Conservation (phyloP, 2,329 filamentous ascomycete species). For the Rhynchosporium secalis region DNA sequence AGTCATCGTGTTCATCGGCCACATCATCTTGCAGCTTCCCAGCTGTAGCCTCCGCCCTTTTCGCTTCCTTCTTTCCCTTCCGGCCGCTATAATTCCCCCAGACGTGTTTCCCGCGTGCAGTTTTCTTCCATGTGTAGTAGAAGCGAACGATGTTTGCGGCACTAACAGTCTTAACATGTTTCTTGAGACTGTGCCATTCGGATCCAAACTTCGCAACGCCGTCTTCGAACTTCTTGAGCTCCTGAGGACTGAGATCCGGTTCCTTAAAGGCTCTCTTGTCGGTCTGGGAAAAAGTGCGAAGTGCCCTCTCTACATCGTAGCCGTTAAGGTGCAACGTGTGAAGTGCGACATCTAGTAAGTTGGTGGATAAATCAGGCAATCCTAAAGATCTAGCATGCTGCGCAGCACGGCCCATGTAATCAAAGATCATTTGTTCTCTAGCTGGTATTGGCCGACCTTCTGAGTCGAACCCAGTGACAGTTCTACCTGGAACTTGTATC, state of each 20-base stretch:
- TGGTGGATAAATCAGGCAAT: slow-evolving; percentile 76
- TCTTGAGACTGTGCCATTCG: slow-evolving; percentile 78
- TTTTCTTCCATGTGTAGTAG: slow-evolving; percentile 99
- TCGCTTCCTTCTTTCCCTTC: slow-evolving; percentile 86
- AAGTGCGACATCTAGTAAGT: slow-evolving; percentile 82
- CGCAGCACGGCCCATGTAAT: slow-evolving; percentile 65
- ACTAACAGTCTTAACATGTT: slow-evolving; percentile 80
- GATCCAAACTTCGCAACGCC: slow-evolving; percentile 88
- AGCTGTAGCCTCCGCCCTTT: slow-evolving; percentile 67
- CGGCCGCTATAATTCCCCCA: slow-evolving; percentile 88
- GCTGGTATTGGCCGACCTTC: slow-evolving; percentile 38
- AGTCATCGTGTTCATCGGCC: slow-evolving; percentile 90
- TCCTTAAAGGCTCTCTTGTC: slow-evolving; percentile 78
- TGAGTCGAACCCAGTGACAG: slow-evolving; percentile 38
- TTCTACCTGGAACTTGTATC: slow-evolving; percentile 42
- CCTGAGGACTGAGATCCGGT: slow-evolving; percentile 73
- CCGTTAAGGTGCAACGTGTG: slow-evolving; percentile 69
- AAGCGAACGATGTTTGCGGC: slow-evolving; percentile 83
- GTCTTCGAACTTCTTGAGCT: slow-evolving; percentile 90
- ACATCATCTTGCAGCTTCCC: slow-evolving; percentile 88
- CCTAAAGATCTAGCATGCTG: slow-evolving; percentile 62
- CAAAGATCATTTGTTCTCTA: slow-evolving; percentile 60
- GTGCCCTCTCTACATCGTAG: slow-evolving; percentile 70
- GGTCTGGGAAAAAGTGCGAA: slow-evolving; percentile 67
- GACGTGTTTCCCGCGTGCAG: slow-evolving; percentile 76